Evolutionary conservation across 768 basidiomycete species (phyloP).

Genomic region (Exidia glandulosa): DNA sequence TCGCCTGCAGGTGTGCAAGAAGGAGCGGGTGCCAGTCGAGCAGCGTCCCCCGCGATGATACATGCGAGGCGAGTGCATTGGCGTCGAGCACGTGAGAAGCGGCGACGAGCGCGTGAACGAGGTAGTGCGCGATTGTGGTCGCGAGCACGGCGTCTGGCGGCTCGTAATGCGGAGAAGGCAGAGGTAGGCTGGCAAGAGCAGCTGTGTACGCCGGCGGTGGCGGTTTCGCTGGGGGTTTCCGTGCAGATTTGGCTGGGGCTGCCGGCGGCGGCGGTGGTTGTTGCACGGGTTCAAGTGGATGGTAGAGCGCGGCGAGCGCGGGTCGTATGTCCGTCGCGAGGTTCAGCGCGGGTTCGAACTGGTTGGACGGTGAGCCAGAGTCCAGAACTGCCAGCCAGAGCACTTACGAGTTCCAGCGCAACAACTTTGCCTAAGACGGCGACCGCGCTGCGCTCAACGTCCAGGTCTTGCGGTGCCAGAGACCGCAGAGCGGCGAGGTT

Average conservation of each 20-base stretch:
- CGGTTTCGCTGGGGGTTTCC: neutral
- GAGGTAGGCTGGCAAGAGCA: constrained; percentile 13
- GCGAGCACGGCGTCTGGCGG: constrained; percentile 24
- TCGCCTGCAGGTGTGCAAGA: neutral
- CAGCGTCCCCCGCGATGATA: constrained; percentile 1
- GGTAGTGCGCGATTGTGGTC: constrained; percentile 48
- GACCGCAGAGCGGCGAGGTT: constrained; percentile 38
- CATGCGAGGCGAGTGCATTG: neutral
- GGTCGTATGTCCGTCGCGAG: constrained; percentile 31
- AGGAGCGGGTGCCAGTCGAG: constrained; percentile 1
- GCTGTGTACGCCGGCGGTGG: constrained; percentile 4
- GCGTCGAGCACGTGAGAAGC: neutral
- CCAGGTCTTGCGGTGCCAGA: constrained; percentile 35
- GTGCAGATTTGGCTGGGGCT: neutral
- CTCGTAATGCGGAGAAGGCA: constrained; percentile 23
- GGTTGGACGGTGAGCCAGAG: neutral
- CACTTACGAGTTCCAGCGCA: constrained; percentile 57
- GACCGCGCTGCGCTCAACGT: constrained; percentile 64
- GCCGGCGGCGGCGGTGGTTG: constrained; percentile 1
- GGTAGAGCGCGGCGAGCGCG: constrained; percentile 24
- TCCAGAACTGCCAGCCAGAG: neutral
- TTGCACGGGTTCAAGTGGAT: neutral
- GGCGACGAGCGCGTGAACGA: constrained; percentile 41
- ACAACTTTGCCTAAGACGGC: constrained; percentile 59
- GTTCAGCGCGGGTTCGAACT: constrained; percentile 44